Percentiles rank a stretch among this genome's conserved stretches.
Evolutionary conservation across 169 alveolate species (phyloP).

Genomic region (Cryptosporidium canis): DNA sequence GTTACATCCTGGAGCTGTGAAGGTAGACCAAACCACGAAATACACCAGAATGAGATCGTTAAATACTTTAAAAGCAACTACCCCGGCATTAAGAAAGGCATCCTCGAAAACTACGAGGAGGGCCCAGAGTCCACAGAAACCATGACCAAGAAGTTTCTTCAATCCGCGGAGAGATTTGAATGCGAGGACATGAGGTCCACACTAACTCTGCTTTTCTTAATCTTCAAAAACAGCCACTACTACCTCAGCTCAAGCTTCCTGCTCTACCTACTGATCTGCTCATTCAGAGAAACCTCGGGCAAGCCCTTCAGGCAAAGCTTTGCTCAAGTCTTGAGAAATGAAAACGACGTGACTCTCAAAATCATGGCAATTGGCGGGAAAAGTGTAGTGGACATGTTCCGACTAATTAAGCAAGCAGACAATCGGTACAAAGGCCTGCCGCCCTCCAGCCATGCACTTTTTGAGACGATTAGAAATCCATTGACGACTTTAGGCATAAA

Average conservation of each 20-base stretch:
- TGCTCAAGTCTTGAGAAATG: not conserved
- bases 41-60: not conserved
- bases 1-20: not conserved
- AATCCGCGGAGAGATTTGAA: not conserved
- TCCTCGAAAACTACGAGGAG: not conserved
- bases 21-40: not conserved
- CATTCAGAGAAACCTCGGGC: not conserved
- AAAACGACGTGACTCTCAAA: not conserved
- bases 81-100: not conserved
- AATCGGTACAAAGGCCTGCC: not conserved
- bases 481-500: not conserved
- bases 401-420: not conserved
- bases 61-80: not conserved
- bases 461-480: not conserved
- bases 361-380: not conserved
- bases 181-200: not conserved
- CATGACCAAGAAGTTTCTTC: not conserved
- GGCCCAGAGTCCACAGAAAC: not conserved
- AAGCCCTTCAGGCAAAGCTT: not conserved
- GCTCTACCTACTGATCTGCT: not conserved
- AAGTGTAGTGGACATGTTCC: not conserved
- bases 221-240: not conserved
- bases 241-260: not conserved
- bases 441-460: too few species aligned
- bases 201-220: not conserved